Evolutionary conservation across 352 stramenopile genomes (phyloP).

Genomic region (Lagenidium giganteum): DNA sequence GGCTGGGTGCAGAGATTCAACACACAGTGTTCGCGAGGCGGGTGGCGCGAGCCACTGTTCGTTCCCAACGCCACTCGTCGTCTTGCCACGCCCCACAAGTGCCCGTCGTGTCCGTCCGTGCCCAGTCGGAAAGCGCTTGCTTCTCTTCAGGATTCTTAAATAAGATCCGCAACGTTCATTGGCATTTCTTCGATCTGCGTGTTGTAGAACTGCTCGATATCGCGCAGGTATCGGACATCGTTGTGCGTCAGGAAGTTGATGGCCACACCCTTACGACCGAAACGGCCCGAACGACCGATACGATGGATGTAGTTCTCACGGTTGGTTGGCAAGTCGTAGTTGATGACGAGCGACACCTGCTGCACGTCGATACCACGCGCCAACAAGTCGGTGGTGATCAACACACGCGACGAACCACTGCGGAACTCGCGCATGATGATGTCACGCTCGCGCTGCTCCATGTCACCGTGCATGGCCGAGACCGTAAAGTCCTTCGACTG

Average conservation of each 20-base stretch:
- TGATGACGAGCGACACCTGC: constrained; percentile 98
- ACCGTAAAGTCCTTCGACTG: constrained; percentile 99
- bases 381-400: constrained; percentile 99
- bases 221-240: constrained; percentile 97
- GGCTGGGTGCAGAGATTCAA: too few relatives aligned
- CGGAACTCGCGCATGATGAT: constrained; percentile 99
- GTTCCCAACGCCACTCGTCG: too few relatives aligned
- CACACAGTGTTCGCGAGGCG: too few relatives aligned
- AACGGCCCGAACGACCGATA: constrained; percentile 99
- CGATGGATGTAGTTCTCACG: constrained; percentile 99
- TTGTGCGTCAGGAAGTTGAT: constrained; percentile 99
- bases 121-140: background rate
- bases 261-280: constrained; percentile 99
- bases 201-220: constrained; percentile 99
- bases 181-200: constrained; percentile 99
- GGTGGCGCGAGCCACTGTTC: too few relatives aligned
- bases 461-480: constrained; percentile 99
- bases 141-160: constrained; percentile 76
- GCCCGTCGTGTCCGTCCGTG: background rate
- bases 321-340: constrained; percentile 99
- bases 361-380: constrained; percentile 99
- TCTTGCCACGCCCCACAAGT: too few relatives aligned
- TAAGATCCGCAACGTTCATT: constrained; percentile 98
- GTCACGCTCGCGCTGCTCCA: constrained; percentile 99
- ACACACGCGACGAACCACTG: constrained; percentile 96